Evolutionary conservation across 228 moss, liverwort and hornwort genomes (phyloP), one percentile per base, ranked within the genome.

Genomic region (Sphagnum fallax): DNA sequence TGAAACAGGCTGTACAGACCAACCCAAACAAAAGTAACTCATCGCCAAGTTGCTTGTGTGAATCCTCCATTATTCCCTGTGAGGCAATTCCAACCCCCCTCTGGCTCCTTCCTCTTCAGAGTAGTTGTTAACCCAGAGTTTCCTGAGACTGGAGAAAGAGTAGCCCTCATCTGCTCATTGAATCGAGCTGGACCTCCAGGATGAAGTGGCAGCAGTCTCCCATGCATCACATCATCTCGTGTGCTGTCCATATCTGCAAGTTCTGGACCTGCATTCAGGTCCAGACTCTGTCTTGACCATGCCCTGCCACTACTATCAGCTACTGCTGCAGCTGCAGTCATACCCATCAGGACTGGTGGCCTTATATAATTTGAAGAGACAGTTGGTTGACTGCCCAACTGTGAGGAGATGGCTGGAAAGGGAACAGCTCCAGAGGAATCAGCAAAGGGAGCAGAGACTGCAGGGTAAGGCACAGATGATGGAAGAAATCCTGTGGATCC

Each of bases 231-330:
- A 57, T 98, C 97, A 53, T 98, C 97, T 72, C 87, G 85, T 6
- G 63, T 61, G 63, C 75, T 76, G 53, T 98, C 97, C 47, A 79
- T 79, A 32, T 98, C 97, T n/a, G 71, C 83, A 48, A 83, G 67
- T 49, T 98, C 97, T 32, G 97, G 97, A 62, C 97, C 97, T 5
- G 91, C 90, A 83, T 98, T 98, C 49, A 98, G 80, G 75, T 98
- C 97, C 62, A 98, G 78, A 72, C 87, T 93, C 49, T 86, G 85
- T 61, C 97, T 85, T 48, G 82, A 71, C 93, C 97, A 98, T 16
- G 84, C 60, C 32, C 32, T 3, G 7, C 81, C 80, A 15, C 68
- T 75, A 59, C 80, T 78, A 63, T 52, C 67, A 6, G 81, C 91
- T 52, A 78, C 10, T 5, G 84, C 78, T 6, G 80, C 88, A 67